Conservation (phyloP, 73 alveolate genomes). For the Tetrahymena elliotti region DNA sequence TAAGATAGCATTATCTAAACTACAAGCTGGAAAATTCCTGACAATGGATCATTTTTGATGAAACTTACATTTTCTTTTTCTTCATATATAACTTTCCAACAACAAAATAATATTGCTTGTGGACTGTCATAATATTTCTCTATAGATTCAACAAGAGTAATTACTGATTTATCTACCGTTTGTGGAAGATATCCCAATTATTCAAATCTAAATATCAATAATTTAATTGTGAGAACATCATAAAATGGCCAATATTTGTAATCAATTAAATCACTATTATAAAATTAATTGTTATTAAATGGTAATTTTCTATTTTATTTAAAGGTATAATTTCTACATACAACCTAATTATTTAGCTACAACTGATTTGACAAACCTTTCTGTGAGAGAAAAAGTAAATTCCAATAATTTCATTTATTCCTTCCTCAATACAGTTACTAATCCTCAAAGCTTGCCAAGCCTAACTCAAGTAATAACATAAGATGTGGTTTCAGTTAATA, state of each 20-base stretch:
- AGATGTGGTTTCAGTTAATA: background rate
- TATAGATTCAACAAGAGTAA: background rate
- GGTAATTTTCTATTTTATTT: background rate
- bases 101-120: background rate
- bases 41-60: background rate
- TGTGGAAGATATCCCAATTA: background rate
- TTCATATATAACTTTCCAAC: background rate
- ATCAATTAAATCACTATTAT: background rate
- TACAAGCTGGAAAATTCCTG: background rate
- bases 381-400: background rate
- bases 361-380: background rate
- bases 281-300: background rate
- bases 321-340: background rate
- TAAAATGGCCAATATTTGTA: background rate
- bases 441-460: background rate
- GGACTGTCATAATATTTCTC: background rate
- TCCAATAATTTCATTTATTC: background rate
- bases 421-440: background rate
- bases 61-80: background rate
- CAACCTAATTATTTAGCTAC: background rate
- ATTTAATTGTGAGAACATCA: background rate
- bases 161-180: background rate
- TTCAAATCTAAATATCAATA: background rate
- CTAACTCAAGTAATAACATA: background rate
- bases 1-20: background rate